Evolutionary conservation across 352 stramenopile genomes (phyloP).

Genomic region (Pythium myriotylum): DNA sequence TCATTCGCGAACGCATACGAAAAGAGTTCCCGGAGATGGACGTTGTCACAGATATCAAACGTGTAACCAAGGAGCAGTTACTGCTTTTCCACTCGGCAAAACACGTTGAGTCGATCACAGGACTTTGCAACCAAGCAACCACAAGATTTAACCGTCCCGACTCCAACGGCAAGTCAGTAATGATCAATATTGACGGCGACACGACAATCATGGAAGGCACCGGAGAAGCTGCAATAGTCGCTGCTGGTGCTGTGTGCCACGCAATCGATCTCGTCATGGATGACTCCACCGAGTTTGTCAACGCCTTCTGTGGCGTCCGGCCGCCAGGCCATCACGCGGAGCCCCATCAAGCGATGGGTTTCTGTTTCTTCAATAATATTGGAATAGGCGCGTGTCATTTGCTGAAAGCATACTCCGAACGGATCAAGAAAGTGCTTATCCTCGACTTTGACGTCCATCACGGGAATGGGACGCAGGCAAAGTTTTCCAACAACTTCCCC

Average conservation of each 20-base stretch:
- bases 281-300: constrained; percentile 16
- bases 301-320: constrained; percentile 64
- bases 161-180: neutral
- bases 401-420: constrained; percentile 38
- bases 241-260: constrained; percentile 38
- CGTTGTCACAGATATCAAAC: constrained; percentile 26
- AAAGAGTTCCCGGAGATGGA: constrained; percentile 32
- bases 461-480: constrained; percentile 86
- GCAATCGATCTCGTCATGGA: constrained; percentile 49
- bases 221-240: constrained; percentile 33
- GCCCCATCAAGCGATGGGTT: constrained; percentile 67
- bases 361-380: constrained; percentile 89
- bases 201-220: constrained; percentile 39
- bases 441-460: constrained; percentile 93
- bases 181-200: constrained; percentile 39
- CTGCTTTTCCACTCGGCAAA: constrained; percentile 37
- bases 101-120: constrained; percentile 35
- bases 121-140: constrained; percentile 21
- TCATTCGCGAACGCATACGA: constrained; percentile 33
- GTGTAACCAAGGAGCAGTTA: constrained; percentile 32
- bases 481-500: constrained; percentile 63
- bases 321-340: constrained; percentile 89
- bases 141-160: constrained; percentile 1
- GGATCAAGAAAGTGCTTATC: constrained; percentile 60
- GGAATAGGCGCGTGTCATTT: constrained; percentile 73